Percentiles rank a stretch among this genome's conserved stretches.
Evolutionary conservation across 208 protist species (phyloP).

Genomic region (Trypanosoma boissoni): DNA sequence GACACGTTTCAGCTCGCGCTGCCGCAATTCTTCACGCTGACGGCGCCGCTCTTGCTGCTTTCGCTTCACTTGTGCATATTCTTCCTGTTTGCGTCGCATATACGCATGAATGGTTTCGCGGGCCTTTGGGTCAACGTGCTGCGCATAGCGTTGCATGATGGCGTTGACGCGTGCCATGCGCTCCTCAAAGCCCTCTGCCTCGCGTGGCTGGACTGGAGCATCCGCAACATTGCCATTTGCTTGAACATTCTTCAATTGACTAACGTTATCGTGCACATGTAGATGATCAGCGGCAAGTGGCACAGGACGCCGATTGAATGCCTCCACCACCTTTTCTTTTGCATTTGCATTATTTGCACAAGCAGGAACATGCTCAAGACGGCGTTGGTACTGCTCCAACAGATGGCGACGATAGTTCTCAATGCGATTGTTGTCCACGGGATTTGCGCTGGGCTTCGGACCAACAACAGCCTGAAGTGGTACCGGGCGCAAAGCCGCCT

Average conservation of each 20-base stretch:
- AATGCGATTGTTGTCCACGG: constrained; percentile 18
- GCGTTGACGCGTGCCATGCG: constrained; percentile 78
- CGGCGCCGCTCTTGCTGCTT: constrained; percentile 47
- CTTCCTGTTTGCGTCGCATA: constrained; percentile 87
- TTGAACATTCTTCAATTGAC: not conserved
- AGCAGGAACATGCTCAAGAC: not conserved
- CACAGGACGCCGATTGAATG: too few species aligned
- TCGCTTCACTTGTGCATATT: constrained; percentile 65
- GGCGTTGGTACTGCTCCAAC: constrained; percentile 13
- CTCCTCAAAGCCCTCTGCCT: constrained; percentile 28
- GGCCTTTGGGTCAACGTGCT: constrained; percentile 60
- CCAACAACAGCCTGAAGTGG: not conserved
- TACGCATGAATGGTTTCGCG: constrained; percentile 87
- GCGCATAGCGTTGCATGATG: constrained; percentile 77
- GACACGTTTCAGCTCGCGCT: constrained; percentile 61
- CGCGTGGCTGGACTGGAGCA: not conserved
- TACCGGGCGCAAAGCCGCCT: not conserved
- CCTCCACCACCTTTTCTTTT: too few species aligned
- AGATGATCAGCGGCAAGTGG: too few species aligned
- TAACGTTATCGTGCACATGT: too few species aligned
- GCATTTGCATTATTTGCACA: not conserved
- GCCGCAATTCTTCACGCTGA: constrained; percentile 50
- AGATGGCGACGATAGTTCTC: constrained; percentile 22
- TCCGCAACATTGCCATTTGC: not conserved
- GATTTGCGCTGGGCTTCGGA: constrained; percentile 16